phyloP scores from a whole-genome alignment of 148 eudicot species.

The Vaccinium darrowii region DNA sequence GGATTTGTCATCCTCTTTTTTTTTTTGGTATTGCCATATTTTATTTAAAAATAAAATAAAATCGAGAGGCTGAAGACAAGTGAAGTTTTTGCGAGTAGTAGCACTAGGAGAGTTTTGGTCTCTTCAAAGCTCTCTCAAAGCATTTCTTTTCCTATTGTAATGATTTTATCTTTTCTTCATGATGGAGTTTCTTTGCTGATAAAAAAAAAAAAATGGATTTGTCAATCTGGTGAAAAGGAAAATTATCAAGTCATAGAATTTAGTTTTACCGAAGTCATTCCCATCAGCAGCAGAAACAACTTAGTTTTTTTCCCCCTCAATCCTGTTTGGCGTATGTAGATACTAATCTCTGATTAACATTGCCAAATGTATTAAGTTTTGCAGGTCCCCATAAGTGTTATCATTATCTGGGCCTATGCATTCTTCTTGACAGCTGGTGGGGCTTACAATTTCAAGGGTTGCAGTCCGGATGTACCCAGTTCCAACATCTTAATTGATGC shows the following conservation, averaged over 20 bases:
- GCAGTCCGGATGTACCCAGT: constrained; percentile 71
- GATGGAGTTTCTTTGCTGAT: too few species aligned
- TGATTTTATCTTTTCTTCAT: too few species aligned
- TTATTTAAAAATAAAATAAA: too few species aligned
- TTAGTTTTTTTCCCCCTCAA: too few species aligned
- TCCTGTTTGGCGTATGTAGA: background rate
- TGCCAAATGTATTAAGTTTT: constrained; percentile 5
- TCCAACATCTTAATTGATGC: constrained; percentile 71
- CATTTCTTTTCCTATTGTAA: too few species aligned
- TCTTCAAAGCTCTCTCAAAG: too few species aligned
- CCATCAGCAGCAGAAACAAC: background rate
- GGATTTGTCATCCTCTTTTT: too few species aligned
- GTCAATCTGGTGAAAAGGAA: background rate
- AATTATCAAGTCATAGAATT: background rate
- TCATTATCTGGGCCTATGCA: constrained; percentile 84
- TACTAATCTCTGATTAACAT: constrained; percentile 4
- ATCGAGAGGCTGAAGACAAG: too few species aligned
- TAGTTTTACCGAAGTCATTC: background rate
- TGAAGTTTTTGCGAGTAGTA: too few species aligned
- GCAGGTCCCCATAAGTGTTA: constrained; percentile 89
- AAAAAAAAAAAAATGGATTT: background rate
- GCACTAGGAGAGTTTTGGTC: too few species aligned
- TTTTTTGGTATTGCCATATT: too few species aligned
- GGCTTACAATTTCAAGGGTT: constrained; percentile 84
- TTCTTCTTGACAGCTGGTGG: constrained; percentile 94